Conservation (phyloP, 1,284 basidiomycete species). For the Flammula alnicola region DNA sequence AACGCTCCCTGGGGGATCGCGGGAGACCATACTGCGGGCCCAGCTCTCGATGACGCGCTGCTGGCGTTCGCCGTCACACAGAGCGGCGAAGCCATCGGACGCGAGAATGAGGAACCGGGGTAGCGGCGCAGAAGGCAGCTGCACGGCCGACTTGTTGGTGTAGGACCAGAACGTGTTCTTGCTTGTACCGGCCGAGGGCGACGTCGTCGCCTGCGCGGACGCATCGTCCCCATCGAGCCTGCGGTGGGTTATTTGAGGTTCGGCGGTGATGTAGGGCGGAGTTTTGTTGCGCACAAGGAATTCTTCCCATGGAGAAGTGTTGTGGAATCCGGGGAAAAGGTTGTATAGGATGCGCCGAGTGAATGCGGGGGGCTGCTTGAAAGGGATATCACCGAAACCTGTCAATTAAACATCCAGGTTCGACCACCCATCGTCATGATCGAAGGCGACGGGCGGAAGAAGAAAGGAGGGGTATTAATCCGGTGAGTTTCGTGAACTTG, state of each 20-base stretch:
- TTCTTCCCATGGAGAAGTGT: conserved; percentile 66
- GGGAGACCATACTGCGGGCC: conserved; percentile 43
- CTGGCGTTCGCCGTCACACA: conserved; percentile 53
- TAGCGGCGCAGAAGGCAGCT: conserved; percentile 19
- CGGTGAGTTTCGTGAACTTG: conserved; percentile 4
- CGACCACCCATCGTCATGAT: background rate
- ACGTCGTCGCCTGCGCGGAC: conserved; percentile 4
- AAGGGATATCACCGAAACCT: conserved; percentile 73
- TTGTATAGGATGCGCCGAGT: conserved; percentile 72
- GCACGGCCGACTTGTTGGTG: conserved; percentile 8
- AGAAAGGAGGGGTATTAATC: conserved; percentile 11
- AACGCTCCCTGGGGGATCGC: conserved; percentile 23
- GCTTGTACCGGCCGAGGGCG: background rate
- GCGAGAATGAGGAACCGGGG: conserved; percentile 61
- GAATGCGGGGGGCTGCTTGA: conserved; percentile 73
- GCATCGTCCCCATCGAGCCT: conserved; percentile 38
- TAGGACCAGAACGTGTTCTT: conserved; percentile 23
- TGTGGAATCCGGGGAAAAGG: conserved; percentile 62
- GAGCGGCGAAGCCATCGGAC: conserved; percentile 70
- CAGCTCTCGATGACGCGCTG: conserved; percentile 51
- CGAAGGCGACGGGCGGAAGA: background rate
- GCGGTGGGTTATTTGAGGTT: conserved; percentile 64
- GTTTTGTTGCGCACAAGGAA: conserved; percentile 64
- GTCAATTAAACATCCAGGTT: conserved; percentile 11
- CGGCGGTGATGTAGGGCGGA: conserved; percentile 70